Percentiles rank a stretch among this genome's conserved stretches.
Conservation (phyloP, 2,329 filamentous ascomycete species). For the Phialocephala subalpina region DNA sequence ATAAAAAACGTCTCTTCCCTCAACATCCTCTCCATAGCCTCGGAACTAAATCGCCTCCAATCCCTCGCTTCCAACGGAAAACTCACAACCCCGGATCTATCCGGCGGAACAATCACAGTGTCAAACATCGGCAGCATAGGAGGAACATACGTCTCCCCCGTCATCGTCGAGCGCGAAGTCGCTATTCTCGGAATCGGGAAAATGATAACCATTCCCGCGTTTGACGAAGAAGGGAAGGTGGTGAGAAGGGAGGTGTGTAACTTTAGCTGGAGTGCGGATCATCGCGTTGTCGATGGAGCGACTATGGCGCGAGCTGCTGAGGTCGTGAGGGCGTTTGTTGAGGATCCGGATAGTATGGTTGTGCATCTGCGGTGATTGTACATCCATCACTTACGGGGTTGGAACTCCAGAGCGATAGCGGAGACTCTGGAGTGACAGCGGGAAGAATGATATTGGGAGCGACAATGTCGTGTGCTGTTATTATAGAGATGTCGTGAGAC, state of each 20-base stretch:
- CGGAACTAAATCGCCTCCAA: constrained; percentile 79
- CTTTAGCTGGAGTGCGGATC: constrained; percentile 97
- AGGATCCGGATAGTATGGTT: constrained; percentile 88
- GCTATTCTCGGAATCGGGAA: constrained; percentile 91
- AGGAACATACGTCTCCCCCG: constrained; percentile 88
- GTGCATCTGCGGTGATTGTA: constrained; percentile 74
- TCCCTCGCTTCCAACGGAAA: constrained; percentile 76
- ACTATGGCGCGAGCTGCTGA: constrained; percentile 93
- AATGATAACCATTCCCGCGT: constrained; percentile 82
- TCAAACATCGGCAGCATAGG: constrained; percentile 97
- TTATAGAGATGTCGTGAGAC: background rate
- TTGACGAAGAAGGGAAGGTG: constrained; percentile 63
- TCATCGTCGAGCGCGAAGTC: constrained; percentile 90
- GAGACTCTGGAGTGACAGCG: background rate
- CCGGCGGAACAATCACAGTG: constrained; percentile 90
- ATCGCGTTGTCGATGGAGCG: constrained; percentile 92
- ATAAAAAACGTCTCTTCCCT: constrained; percentile 82
- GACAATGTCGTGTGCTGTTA: background rate
- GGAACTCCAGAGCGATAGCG: background rate
- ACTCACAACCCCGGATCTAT: constrained; percentile 77
- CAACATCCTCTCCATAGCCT: constrained; percentile 80
- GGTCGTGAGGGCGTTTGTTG: constrained; percentile 77
- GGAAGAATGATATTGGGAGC: background rate
- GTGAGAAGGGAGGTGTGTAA: constrained; percentile 83
- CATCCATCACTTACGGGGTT: background rate